phyloP scores from a whole-genome alignment of 805 yeast species.

The Metschnikowia aberdeeniae region DNA sequence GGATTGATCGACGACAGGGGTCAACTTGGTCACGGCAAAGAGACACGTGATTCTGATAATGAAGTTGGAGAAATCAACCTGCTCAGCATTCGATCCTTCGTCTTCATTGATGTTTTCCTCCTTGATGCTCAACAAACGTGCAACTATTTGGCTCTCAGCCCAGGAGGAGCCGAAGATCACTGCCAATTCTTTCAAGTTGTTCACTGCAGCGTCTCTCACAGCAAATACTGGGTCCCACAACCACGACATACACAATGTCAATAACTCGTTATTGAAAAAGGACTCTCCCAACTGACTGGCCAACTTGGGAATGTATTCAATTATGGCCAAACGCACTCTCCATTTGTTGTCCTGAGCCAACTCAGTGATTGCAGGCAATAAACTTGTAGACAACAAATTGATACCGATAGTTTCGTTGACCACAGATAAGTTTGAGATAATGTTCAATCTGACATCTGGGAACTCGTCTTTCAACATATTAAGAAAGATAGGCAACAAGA shows the following conservation, averaged over 20 bases:
- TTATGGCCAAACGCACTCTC: slow-evolving; percentile 96
- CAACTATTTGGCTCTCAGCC: slow-evolving; percentile 82
- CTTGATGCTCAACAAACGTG: slow-evolving; percentile 53
- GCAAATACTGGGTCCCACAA: slow-evolving; percentile 97
- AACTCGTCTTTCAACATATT: slow-evolving; percentile 95
- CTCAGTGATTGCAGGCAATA: slow-evolving; percentile 93
- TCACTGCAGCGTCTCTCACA: slow-evolving; percentile 93
- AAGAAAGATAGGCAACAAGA: slow-evolving; percentile 80
- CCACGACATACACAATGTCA: slow-evolving; percentile 94
- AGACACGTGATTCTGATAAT: slow-evolving; percentile 89
- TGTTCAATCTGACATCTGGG: slow-evolving; percentile 93
- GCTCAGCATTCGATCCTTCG: slow-evolving; percentile 25
- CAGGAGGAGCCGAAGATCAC: slow-evolving; percentile 88
- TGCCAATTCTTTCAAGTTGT: slow-evolving; percentile 73
- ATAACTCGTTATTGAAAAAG: slow-evolving; percentile 87
- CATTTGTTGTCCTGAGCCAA: slow-evolving; percentile 95
- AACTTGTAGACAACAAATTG: slow-evolving; percentile 75
- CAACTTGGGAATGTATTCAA: slow-evolving; percentile 90
- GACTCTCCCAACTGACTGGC: slow-evolving; percentile 93
- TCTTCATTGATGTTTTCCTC: slow-evolving; percentile 20
- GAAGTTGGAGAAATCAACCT: slow-evolving; percentile 62
- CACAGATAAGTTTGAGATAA: slow-evolving; percentile 84
- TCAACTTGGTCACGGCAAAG: slow-evolving; percentile 78
- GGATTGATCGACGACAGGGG: slow-evolving; percentile 59
- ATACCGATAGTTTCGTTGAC: slow-evolving; percentile 95